Base-by-base conservation (phyloP, 2,329 filamentous ascomycete genomes). In the Penicillium psychrosexuale region DNA sequence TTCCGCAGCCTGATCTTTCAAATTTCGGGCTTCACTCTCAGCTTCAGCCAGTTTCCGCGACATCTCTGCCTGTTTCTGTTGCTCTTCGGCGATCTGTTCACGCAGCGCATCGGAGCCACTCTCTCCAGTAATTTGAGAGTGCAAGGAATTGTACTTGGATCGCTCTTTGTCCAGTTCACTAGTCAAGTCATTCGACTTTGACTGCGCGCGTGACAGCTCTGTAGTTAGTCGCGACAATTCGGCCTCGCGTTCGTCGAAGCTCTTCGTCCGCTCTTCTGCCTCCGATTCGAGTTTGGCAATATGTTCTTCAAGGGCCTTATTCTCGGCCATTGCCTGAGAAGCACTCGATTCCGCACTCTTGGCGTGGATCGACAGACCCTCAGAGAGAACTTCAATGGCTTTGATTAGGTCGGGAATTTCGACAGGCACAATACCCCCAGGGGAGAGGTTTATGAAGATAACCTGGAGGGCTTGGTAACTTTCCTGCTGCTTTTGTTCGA, bases 31-130 rank as follows among this genome's bases (percentile, higher is more conserved):
- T 57, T 88, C 86, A n/a, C 88, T 88, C 64, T 89, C 86, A n/a
- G 85, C 83, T 50, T 87, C 84, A 3, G 87, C 86, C 19, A 96
- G 78, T 65, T 90, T 84, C 62, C 90, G 84, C 2, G 84, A 82
- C 28, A 96, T 75, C 12, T 79, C 80, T 22, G 82, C 82, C 4
- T 90, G 82, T 70, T 85, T 89, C 55, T 78, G 79, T 71, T 96
- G 90, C 65, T 91, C 87, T 54, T 90, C 88, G 39, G 87, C 84
- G 3, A 95, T 80, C 51, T 86, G 84, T 72, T 87, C 87, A 52
- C 89, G 85, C 51, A 96, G 75, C 28, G 84, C 85, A 71, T 92
- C 90, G 0, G 90, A 91, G 5, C 91, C 91, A 3, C 86, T 91
- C 71, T 94, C 90, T 15, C 90, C 91, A 1, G 88, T 84, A 67